Percentiles rank a stretch among this genome's conserved stretches.
Evolutionary conservation across 2,329 filamentous ascomycete genomes (phyloP).

Genomic region (Ophiostoma populinum): DNA sequence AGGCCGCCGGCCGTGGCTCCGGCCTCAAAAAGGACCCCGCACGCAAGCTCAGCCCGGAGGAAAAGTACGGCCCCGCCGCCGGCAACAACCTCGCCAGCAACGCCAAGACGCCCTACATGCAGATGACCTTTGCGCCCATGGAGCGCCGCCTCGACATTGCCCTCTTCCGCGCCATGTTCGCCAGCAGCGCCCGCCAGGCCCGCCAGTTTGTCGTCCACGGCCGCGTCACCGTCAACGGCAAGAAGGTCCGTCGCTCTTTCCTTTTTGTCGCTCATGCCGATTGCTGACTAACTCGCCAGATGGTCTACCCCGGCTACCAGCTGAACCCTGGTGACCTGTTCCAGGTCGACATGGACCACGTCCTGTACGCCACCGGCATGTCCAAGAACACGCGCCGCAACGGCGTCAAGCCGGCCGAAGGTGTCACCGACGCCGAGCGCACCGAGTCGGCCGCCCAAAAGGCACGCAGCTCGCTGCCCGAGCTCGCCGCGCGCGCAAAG

Average conservation of each 20-base stretch:
- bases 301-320: slow-evolving; percentile 80
- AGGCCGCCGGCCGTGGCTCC: slow-evolving; percentile 68
- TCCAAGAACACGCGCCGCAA: slow-evolving; percentile 34
- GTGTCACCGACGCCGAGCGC: slow-evolving; percentile 15
- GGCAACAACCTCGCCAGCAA: slow-evolving; percentile 16
- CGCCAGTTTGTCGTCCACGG: slow-evolving; percentile 90
- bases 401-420: slow-evolving; percentile 14
- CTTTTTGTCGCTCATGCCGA: background rate
- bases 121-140: slow-evolving; percentile 85
- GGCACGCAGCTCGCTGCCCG: slow-evolving; percentile 10
- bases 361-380: slow-evolving; percentile 72
- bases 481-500: slow-evolving; percentile 29
- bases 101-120: slow-evolving; percentile 69
- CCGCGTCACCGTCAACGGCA: slow-evolving; percentile 86
- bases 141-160: slow-evolving; percentile 89
- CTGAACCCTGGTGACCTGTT: slow-evolving; percentile 98
- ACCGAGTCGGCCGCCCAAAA: slow-evolving; percentile 14
- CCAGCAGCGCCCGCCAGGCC: slow-evolving; percentile 81
- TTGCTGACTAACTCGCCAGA: slow-evolving; percentile 33
- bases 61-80: slow-evolving; percentile 5
- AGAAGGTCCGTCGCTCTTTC: slow-evolving; percentile 45
- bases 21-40: slow-evolving; percentile 27
- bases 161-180: slow-evolving; percentile 83
- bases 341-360: slow-evolving; percentile 77
- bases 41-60: background rate